These are phyloP conservation scores for Carallia pectinifolia DNA, from an alignment of 345 rosid species.

Conservation along the genomic window DNA sequence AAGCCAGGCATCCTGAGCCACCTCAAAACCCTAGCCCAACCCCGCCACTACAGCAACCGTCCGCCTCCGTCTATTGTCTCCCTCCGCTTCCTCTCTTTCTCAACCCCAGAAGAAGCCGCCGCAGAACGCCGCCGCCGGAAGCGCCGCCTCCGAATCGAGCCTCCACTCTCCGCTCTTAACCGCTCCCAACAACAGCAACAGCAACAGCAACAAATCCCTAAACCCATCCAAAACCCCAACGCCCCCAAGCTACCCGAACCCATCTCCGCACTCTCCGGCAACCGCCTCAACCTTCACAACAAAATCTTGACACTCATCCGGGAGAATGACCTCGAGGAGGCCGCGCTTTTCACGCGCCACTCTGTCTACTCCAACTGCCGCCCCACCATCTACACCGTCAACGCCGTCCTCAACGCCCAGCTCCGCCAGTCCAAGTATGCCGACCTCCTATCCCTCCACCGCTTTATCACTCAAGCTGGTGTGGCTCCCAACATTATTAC, in stretches of 20 bases:
- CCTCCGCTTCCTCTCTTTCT: slow-evolving; percentile 60
- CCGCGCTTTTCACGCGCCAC: slow-evolving; percentile 85
- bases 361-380: slow-evolving; percentile 92
- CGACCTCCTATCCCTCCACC: slow-evolving; percentile 69
- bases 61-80: slow-evolving; percentile 18
- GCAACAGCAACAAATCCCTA: slow-evolving; percentile 35
- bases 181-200: slow-evolving; percentile 53
- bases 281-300: slow-evolving; percentile 83
- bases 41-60: slow-evolving; percentile 26
- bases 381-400: slow-evolving; percentile 82
- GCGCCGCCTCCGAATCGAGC: slow-evolving; percentile 82
- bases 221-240: slow-evolving; percentile 78
- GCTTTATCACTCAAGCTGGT: slow-evolving; percentile 78
- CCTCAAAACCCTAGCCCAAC: slow-evolving; percentile 39
- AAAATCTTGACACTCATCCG: slow-evolving; percentile 65
- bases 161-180: slow-evolving; percentile 63
- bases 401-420: slow-evolving; percentile 79
- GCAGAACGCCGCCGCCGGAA: slow-evolving; percentile 91
- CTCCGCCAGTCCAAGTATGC: slow-evolving; percentile 76
- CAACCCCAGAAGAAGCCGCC: slow-evolving; percentile 82
- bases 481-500: slow-evolving; percentile 77
- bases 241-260: slow-evolving; percentile 84
- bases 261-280: slow-evolving; percentile 61
- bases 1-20: slow-evolving; percentile 49
- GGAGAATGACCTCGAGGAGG: slow-evolving; percentile 82